These are phyloP conservation scores for Ophiocordyceps camponoti-rufipedis DNA, from an alignment of 2,329 filamentous ascomycete genomes.

Conservation along the genomic window DNA sequence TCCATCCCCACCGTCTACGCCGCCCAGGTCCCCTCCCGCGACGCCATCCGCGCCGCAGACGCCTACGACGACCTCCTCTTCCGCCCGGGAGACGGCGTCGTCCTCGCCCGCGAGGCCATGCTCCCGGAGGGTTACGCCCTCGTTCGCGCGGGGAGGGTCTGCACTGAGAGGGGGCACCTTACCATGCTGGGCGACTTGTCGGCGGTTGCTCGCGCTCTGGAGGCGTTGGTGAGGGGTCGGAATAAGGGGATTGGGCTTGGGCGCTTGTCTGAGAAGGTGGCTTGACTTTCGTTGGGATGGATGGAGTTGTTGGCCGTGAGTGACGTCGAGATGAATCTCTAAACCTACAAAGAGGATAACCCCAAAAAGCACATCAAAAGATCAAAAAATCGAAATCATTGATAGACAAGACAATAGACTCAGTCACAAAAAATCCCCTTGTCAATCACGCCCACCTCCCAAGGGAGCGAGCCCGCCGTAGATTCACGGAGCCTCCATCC, in stretches of 20 bases:
- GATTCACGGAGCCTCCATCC: too few species aligned
- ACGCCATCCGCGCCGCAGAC: slow-evolving; percentile 58
- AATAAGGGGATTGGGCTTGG: slow-evolving; percentile 56
- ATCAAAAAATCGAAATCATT: too few species aligned
- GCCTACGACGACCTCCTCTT: slow-evolving; percentile 79
- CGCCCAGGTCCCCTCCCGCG: slow-evolving; percentile 52
- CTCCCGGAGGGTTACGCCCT: slow-evolving; percentile 61
- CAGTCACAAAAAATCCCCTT: too few species aligned
- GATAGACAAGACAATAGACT: too few species aligned
- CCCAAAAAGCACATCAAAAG: too few species aligned
- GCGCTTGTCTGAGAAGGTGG: background rate
- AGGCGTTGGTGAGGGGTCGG: slow-evolving; percentile 48
- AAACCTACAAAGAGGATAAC: too few species aligned
- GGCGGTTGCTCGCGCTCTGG: slow-evolving; percentile 57
- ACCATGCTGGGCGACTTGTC: slow-evolving; percentile 72
- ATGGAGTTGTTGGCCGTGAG: too few species aligned
- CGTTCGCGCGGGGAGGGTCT: slow-evolving; percentile 55
- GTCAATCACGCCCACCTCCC: too few species aligned
- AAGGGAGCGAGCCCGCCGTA: too few species aligned
- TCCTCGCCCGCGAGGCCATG: slow-evolving; percentile 72
- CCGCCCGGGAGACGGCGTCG: slow-evolving; percentile 75
- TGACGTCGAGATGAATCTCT: too few species aligned
- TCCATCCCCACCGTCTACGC: slow-evolving; percentile 71
- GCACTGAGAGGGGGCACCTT: slow-evolving; percentile 72
- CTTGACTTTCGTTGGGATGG: too few species aligned